Base-by-base conservation (phyloP, 192 early-diverging fungal genomes). In the Phlyctochytrium bullatum region DNA sequence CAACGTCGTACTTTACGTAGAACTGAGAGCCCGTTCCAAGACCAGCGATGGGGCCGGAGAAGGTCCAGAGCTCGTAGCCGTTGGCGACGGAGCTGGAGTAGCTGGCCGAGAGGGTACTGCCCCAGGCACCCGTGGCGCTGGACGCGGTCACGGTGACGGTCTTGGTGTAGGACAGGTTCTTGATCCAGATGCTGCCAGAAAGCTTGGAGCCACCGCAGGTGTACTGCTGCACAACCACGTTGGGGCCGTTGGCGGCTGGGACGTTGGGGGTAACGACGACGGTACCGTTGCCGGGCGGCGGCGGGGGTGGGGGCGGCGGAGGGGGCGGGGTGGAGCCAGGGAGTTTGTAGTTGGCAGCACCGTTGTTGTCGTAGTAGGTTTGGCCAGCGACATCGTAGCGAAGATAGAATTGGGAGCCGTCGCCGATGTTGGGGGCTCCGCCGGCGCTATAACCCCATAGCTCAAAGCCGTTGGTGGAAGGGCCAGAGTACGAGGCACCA, bases 1-100 rank as follows among this genome's bases (percentile, higher is more conserved):
- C 36, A 2, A 77, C 75, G 32, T 66, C 56, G 47, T 77, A 77
- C 63, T 73, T 28, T 20, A 77, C 65, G 50, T 77, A 77, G 57
- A 77, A 77, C 40, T 77, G 28, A 31, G 56, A 51, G 40, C 40
- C 40, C 4, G 27, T 57, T 10, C 54, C 54, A 34, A 77, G 69
- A 2, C 27, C n/a, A 16, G 35, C 4, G 40, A 64, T n/a, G 24
- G 63, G 23, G 4, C 36, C 35, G 20, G 50, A 58, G 34, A 64
- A 64, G 30, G 50, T 58, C 63, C 63, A 64, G 27, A 33, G 57
- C 28, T 64, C 63, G 47, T 64, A 64, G 28, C 47, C 30, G 47
- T 64, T 64, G 47, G 23, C 23, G n/a, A 20, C 4, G 4, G n/a
- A 3, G 20, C 27, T 25, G 34, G 20, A 20, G 28, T 64, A 64